Evolutionary conservation across 495 filamentous ascomycete genomes (phyloP).

Genomic region (Daldinia grandis): DNA sequence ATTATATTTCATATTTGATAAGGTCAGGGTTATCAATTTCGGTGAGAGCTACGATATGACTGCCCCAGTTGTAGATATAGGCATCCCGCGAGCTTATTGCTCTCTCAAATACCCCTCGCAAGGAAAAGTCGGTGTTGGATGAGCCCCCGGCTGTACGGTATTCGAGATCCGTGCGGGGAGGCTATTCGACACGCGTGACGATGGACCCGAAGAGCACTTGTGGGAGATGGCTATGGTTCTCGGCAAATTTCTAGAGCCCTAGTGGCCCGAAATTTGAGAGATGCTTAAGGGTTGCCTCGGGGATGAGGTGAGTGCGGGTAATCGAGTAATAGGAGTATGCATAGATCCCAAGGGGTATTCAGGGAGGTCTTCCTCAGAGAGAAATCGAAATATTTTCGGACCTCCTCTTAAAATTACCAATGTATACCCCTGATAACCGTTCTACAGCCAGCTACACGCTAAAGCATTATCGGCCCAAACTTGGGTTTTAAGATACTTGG

Average conservation of each 20-base stretch:
- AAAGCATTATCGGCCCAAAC: conserved; percentile 30
- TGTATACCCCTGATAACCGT: conserved; percentile 32
- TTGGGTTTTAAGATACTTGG: too few species aligned
- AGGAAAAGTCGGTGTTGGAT: conserved; percentile 27
- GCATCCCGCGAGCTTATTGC: conserved; percentile 42
- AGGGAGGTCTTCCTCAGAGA: conserved; percentile 19
- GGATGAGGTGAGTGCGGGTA: conserved; percentile 26
- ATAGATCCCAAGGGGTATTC: conserved; percentile 1
- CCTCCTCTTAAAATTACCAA: conserved; percentile 28
- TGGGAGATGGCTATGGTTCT: conserved; percentile 42
- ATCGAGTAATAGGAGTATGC: conserved; percentile 9
- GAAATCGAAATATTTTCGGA: conserved; percentile 34
- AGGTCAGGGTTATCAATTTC: conserved; percentile 45
- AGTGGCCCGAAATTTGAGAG: conserved; percentile 47
- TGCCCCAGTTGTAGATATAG: conserved; percentile 20
- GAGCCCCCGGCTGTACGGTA: conserved; percentile 48
- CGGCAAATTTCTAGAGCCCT: conserved; percentile 46
- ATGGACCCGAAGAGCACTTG: conserved; percentile 42
- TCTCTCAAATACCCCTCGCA: conserved; percentile 47
- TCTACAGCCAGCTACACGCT: neutral
- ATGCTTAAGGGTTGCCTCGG: conserved; percentile 29
- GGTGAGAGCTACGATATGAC: conserved; percentile 43
- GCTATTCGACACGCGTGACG: conserved; percentile 41
- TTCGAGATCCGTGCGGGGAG: conserved; percentile 49
- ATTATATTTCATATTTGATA: conserved; percentile 21